Percentiles rank a stretch among this genome's conserved stretches.
These are phyloP conservation scores for Populus simonii DNA, from an alignment of 345 rosid species.

Conservation along the genomic window DNA sequence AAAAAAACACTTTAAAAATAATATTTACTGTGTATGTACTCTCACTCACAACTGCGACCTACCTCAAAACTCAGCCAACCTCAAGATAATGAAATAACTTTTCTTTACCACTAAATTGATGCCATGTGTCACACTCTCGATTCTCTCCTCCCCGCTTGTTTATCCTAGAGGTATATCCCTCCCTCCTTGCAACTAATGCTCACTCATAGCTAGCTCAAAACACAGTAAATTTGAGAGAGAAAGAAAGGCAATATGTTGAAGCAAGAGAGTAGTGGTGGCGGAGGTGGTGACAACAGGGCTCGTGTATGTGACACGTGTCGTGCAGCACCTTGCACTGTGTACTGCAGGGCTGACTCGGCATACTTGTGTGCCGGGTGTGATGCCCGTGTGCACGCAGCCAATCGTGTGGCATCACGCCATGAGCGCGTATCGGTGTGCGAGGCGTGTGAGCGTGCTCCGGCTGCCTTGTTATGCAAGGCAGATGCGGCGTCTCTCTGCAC, in stretches of 20 bases:
- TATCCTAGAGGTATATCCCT: constrained; percentile 24
- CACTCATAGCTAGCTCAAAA: not conserved
- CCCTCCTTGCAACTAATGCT: constrained; percentile 2
- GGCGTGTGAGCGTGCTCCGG: constrained; percentile 79
- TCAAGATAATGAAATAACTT: constrained; percentile 48
- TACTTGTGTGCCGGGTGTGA: constrained; percentile 71
- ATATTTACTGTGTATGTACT: no score
- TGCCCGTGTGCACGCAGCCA: constrained; percentile 67
- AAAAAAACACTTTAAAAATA: no score
- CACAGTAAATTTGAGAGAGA: not conserved
- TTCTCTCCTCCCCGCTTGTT: constrained; percentile 33
- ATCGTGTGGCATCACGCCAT: constrained; percentile 79
- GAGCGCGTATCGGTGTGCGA: constrained; percentile 84
- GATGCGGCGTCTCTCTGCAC: constrained; percentile 84
- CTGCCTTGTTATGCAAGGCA: constrained; percentile 86
- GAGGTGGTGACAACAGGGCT: constrained; percentile 46
- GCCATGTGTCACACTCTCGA: constrained; percentile 44
- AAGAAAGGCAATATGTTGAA: constrained; percentile 49
- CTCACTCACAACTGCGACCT: constrained; percentile 14
- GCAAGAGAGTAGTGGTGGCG: constrained; percentile 38
- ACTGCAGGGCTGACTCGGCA: constrained; percentile 78
- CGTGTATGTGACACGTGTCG: constrained; percentile 71
- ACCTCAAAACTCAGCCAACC: constrained; percentile 42
- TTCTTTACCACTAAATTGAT: constrained; percentile 34
- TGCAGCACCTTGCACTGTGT: constrained; percentile 70